Evolutionary conservation across 1,139 yeast species (phyloP).

Genomic region (Saccharomyces pastorianus): DNA sequence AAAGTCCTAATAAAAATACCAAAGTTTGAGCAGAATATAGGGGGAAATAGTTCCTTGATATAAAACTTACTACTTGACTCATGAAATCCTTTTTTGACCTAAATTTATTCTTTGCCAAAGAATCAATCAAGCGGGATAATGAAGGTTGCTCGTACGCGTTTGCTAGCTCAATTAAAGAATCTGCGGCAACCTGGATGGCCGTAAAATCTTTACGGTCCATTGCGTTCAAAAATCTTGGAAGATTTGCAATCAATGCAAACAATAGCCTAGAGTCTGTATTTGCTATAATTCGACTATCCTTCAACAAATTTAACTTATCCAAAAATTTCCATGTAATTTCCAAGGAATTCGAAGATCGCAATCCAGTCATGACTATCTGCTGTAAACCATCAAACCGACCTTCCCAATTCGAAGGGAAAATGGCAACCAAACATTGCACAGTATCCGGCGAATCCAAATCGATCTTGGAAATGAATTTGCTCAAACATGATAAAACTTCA

Average conservation of each 20-base stretch:
- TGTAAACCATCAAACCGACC: constrained; percentile 88
- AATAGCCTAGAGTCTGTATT: constrained; percentile 61
- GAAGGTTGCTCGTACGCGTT: constrained; percentile 49
- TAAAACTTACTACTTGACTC: constrained; percentile 69
- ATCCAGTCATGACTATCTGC: constrained; percentile 67
- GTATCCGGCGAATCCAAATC: constrained; percentile 83
- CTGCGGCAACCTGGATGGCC: constrained; percentile 53
- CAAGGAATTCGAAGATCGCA: constrained; percentile 72
- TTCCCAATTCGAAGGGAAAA: constrained; percentile 95
- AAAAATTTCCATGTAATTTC: constrained; percentile 72
- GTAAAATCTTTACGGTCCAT: constrained; percentile 49
- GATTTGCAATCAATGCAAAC: constrained; percentile 63
- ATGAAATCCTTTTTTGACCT: constrained; percentile 84
- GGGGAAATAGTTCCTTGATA: constrained; percentile 64
- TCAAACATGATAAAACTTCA: constrained; percentile 73
- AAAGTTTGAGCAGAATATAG: constrained; percentile 66
- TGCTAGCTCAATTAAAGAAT: constrained; percentile 53
- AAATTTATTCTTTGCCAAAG: constrained; percentile 70
- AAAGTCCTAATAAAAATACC: constrained; percentile 65
- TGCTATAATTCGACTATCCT: constrained; percentile 73
- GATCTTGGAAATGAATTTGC: constrained; percentile 77
- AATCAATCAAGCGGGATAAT: constrained; percentile 63
- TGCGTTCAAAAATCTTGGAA: constrained; percentile 80
- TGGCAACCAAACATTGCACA: constrained; percentile 69
- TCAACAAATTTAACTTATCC: constrained; percentile 59